Conservation (phyloP, 2,329 filamentous ascomycete genomes). For the Diaporthe sp. region DNA sequence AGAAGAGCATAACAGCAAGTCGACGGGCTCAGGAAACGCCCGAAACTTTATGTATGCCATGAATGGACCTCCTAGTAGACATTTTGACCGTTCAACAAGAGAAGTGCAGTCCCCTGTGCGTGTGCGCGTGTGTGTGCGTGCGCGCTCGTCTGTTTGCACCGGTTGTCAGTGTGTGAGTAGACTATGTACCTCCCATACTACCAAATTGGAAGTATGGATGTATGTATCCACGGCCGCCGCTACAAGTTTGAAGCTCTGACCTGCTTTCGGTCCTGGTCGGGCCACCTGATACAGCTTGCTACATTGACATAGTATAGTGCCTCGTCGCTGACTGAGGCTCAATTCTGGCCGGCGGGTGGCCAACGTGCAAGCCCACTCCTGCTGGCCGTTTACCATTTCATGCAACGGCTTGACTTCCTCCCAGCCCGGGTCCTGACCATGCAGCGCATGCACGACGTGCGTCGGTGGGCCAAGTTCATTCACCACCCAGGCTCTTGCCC, state of each 20-base stretch:
- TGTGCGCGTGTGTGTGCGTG: not conserved
- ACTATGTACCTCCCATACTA: not conserved
- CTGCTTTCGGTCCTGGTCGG: slow-evolving; percentile 29
- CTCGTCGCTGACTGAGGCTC: slow-evolving; percentile 26
- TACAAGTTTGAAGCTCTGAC: slow-evolving; percentile 28
- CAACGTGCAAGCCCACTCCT: slow-evolving; percentile 17
- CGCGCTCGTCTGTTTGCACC: slow-evolving; percentile 4
- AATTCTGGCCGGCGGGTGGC: slow-evolving; percentile 18
- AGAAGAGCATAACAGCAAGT: not conserved
- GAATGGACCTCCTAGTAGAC: not conserved
- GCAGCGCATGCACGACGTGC: slow-evolving; percentile 22
- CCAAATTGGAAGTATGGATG: not conserved
- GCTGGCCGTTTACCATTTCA: slow-evolving; percentile 17
- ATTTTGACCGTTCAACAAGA: not conserved
- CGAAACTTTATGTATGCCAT: not conserved
- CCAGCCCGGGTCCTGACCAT: slow-evolving; percentile 20
- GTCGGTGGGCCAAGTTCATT: slow-evolving; percentile 8
- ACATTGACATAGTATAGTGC: slow-evolving; percentile 1
- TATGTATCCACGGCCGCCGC: slow-evolving; percentile 16
- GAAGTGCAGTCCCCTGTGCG: not conserved
- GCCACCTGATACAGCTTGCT: slow-evolving; percentile 25
- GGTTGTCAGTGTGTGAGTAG: not conserved
- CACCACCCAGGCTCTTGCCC: not conserved
- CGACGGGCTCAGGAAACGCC: not conserved
- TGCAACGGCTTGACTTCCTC: slow-evolving; percentile 24